Conservation (phyloP, 192 early-diverging fungal species). For the Coemansia sp. region DNA sequence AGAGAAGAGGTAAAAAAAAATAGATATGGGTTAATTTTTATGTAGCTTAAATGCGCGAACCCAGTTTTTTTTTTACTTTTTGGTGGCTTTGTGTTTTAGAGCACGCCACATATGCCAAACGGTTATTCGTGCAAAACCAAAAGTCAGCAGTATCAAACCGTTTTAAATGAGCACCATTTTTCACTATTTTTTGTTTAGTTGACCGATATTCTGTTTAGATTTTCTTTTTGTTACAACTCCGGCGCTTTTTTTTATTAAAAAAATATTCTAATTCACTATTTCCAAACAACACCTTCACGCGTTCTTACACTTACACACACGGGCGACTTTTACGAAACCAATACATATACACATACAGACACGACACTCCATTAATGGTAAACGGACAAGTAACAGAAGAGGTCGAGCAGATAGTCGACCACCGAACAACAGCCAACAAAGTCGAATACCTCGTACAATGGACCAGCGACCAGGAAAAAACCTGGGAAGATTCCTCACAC, state of each 20-base stretch:
- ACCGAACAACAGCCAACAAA: conserved; percentile 15
- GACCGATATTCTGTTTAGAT: no score
- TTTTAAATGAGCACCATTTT: background rate
- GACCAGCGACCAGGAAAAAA: conserved; percentile 26
- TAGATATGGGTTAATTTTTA: background rate
- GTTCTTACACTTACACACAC: background rate
- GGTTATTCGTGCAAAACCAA: no score
- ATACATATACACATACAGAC: background rate
- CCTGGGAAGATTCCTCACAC: conserved; percentile 27
- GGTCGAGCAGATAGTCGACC: conserved; percentile 17
- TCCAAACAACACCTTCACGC: no score
- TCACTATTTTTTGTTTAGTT: background rate
- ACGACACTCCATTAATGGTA: background rate
- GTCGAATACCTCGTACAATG: conserved; percentile 42
- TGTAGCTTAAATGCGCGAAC: no score
- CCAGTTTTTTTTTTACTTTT: no score
- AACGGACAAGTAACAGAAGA: background rate
- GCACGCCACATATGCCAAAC: no score
- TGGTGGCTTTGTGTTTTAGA: no score
- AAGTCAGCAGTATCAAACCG: no score
- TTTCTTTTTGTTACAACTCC: background rate
- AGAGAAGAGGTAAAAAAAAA: background rate
- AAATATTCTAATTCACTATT: background rate
- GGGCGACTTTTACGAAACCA: background rate
- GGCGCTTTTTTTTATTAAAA: background rate